A percentile compares a stretch with the other conserved stretches of the same genome.
These are phyloP conservation scores for Arctostaphylos glauca DNA, from an alignment of 148 eudicot genomes.

Conservation along the genomic window DNA sequence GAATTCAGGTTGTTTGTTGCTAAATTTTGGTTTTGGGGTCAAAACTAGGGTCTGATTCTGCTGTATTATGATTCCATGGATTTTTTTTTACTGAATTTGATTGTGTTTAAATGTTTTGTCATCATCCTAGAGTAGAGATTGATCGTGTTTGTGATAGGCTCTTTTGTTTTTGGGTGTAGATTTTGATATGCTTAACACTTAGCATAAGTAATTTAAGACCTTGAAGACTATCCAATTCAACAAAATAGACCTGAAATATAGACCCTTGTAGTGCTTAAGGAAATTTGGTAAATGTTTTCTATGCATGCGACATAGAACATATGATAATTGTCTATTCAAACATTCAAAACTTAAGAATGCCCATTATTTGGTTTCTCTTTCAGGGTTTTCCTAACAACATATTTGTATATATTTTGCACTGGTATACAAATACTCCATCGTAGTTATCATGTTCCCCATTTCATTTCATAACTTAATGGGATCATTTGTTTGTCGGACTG, in stretches of 20 bases:
- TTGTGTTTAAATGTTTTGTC: not conserved
- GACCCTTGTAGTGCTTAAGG: not conserved
- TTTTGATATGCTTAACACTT: not conserved
- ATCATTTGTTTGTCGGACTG: too few relatives aligned
- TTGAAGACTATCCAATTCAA: not conserved
- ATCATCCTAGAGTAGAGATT: not conserved
- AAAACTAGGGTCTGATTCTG: conserved; percentile 2
- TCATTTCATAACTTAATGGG: not conserved
- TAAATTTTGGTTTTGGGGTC: not conserved
- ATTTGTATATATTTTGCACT: not conserved
- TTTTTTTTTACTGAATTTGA: not conserved
- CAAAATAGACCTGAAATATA: not conserved
- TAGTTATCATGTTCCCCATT: not conserved
- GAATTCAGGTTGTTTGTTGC: conserved; percentile 7
- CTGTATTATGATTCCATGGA: not conserved
- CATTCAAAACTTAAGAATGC: not conserved
- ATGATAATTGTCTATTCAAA: not conserved
- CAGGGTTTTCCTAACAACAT: not conserved
- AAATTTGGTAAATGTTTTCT: not conserved
- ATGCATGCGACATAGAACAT: not conserved
- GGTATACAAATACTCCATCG: not conserved
- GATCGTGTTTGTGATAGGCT: not conserved
- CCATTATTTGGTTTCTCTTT: not conserved
- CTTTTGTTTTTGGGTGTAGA: not conserved
- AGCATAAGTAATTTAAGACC: not conserved